phyloP scores from a whole-genome alignment of 805 yeast genomes.

The Zygosaccharomyces rouxii region DNA sequence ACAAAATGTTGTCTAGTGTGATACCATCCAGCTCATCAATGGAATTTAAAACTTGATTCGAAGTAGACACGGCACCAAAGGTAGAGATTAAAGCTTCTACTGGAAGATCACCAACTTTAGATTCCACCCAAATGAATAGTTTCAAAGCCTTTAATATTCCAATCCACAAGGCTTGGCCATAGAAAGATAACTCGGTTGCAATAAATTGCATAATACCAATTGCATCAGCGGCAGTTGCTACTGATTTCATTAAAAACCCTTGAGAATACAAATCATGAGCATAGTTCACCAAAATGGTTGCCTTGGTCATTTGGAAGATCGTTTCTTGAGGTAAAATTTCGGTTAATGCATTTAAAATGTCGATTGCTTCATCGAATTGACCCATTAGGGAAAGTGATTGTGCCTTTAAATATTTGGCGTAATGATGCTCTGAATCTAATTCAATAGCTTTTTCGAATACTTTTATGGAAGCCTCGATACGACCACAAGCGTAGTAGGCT shows the following conservation, averaged over 20 bases:
- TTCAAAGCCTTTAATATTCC: slow-evolving; percentile 53
- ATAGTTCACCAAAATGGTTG: slow-evolving; percentile 53
- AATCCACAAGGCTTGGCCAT: slow-evolving; percentile 62
- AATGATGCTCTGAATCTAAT: slow-evolving; percentile 52
- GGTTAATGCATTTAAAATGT: slow-evolving; percentile 42
- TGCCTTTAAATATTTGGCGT: slow-evolving; percentile 64
- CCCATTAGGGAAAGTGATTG: slow-evolving; percentile 58
- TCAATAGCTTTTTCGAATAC: slow-evolving; percentile 67
- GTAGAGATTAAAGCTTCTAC: slow-evolving; percentile 36
- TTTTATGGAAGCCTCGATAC: slow-evolving; percentile 79
- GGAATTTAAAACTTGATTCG: slow-evolving; percentile 14
- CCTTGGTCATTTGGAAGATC: slow-evolving; percentile 48
- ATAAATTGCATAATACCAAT: slow-evolving; percentile 34
- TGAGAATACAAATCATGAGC: slow-evolving; percentile 48
- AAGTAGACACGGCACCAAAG: slow-evolving; percentile 17
- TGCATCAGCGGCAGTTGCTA: slow-evolving; percentile 44
- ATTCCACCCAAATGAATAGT: slow-evolving; percentile 52
- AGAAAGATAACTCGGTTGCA: slow-evolving; percentile 13
- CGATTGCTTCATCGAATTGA: slow-evolving; percentile 59
- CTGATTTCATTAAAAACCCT: slow-evolving; percentile 68
- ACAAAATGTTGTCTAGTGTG: slow-evolving; percentile 16
- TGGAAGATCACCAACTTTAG: slow-evolving; percentile 50
- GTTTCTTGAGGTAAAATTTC: slow-evolving; percentile 44
- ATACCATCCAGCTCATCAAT: slow-evolving; percentile 33
- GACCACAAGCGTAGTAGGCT: slow-evolving; percentile 79